phyloP scores from a whole-genome alignment of 371 early-diverging fungal species.

The Mucor saturninus region DNA sequence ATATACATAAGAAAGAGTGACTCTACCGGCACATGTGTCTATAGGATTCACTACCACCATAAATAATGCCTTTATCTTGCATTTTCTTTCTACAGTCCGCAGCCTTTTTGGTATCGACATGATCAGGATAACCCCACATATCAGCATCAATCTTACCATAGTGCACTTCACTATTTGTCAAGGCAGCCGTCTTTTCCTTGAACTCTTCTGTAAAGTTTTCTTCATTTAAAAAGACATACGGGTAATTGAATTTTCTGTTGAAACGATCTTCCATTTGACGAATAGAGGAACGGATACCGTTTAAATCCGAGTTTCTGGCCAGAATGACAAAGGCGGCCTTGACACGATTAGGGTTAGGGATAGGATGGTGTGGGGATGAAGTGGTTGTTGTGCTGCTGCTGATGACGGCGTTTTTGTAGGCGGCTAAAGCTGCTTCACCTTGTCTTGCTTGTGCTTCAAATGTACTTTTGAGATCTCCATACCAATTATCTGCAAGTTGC shows the following conservation, averaged over 20 bases:
- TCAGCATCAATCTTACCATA: slow-evolving; percentile 58
- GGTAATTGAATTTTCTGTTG: slow-evolving; percentile 84
- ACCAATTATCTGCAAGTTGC: slow-evolving; percentile 16
- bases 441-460: slow-evolving; percentile 12
- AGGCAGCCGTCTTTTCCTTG: slow-evolving; percentile 52
- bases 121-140: slow-evolving; percentile 84
- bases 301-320: slow-evolving; percentile 77
- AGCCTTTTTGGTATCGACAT: slow-evolving; percentile 77
- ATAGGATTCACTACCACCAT: slow-evolving; percentile 86
- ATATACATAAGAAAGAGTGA: neutral
- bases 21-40: slow-evolving; percentile 91
- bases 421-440: slow-evolving; percentile 9
- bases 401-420: neutral
- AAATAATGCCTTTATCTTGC: slow-evolving; percentile 72
- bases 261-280: slow-evolving; percentile 82
- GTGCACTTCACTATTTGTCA: slow-evolving; percentile 57
- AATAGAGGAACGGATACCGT: slow-evolving; percentile 69
- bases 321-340: slow-evolving; percentile 71
- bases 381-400: neutral
- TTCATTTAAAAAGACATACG: slow-evolving; percentile 90
- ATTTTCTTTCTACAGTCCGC: slow-evolving; percentile 59
- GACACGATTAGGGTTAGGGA: slow-evolving; percentile 18
- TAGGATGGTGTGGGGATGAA: neutral
- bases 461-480: slow-evolving; percentile 1
- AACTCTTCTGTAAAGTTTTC: slow-evolving; percentile 81